Conservation (phyloP, 441 rosid species). For the Dalechampia spathulata region DNA sequence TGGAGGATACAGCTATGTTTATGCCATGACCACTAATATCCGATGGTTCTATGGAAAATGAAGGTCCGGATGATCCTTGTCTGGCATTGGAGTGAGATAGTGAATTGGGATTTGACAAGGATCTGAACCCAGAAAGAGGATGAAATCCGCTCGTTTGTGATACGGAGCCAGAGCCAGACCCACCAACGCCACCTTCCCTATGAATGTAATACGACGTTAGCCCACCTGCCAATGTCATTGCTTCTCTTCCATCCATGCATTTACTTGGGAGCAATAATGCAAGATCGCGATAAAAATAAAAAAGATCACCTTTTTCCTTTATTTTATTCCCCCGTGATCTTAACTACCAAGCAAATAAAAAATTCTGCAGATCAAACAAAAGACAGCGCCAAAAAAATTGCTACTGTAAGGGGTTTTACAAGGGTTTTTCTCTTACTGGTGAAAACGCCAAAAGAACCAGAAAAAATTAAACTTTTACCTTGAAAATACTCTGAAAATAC, state of each 20-base stretch:
- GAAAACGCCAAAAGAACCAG: constrained; percentile 10
- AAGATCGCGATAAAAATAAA: no score
- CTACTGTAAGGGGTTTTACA: constrained; percentile 22
- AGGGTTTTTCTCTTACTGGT: constrained; percentile 16
- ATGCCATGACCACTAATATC: constrained; percentile 46
- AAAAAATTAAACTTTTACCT: constrained; percentile 14
- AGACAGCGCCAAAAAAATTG: constrained; percentile 5
- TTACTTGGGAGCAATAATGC: constrained; percentile 28
- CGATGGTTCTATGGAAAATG: constrained; percentile 55
- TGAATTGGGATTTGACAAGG: constrained; percentile 43
- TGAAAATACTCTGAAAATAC: neutral
- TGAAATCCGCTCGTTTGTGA: constrained; percentile 52
- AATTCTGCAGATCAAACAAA: neutral
- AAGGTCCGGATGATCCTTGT: constrained; percentile 30
- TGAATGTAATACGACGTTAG: constrained; percentile 79
- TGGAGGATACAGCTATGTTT: constrained; percentile 46
- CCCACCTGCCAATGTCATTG: constrained; percentile 78
- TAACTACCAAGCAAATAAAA: constrained; percentile 14
- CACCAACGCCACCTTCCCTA: constrained; percentile 50
- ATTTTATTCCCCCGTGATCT: constrained; percentile 17
- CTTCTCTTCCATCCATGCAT: constrained; percentile 99
- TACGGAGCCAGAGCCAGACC: constrained; percentile 44
- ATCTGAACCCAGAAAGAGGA: constrained; percentile 56
- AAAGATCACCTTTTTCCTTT: constrained; percentile 12
- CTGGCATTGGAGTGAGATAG: constrained; percentile 39